Conservation (phyloP, 164 flowering plant species). For the Umbilicus rupestris region DNA sequence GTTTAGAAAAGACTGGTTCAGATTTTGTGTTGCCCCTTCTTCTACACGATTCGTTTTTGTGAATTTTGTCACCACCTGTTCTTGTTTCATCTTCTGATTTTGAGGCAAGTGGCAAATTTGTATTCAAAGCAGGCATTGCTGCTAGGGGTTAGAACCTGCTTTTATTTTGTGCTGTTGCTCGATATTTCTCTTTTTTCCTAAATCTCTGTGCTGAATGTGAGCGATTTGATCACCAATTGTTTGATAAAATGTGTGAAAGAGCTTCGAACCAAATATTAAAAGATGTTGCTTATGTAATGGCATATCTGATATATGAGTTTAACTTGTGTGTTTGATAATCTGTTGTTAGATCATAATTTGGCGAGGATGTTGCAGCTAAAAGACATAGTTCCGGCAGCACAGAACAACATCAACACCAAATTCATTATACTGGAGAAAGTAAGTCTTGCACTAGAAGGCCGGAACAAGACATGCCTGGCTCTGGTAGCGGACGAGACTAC, state of each 20-base stretch:
- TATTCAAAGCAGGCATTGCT: no score
- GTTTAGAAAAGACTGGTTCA: no score
- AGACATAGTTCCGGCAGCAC: slow-evolving; percentile 65
- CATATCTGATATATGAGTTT: background rate
- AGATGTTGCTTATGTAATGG: no score
- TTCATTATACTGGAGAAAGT: slow-evolving; percentile 70
- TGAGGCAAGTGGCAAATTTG: no score
- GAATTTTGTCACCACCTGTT: no score
- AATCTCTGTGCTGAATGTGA: background rate
- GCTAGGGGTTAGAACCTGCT: no score
- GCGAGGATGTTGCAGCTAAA: slow-evolving; percentile 28
- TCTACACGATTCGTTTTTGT: no score
- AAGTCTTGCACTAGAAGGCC: slow-evolving; percentile 27
- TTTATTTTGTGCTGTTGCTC: no score
- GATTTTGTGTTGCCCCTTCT: no score
- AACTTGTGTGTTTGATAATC: background rate
- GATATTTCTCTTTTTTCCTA: no score
- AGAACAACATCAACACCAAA: slow-evolving; percentile 49
- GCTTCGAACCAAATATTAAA: no score
- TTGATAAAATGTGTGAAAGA: background rate
- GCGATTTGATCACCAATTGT: background rate
- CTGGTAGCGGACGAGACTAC: slow-evolving; percentile 86
- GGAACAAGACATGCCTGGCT: slow-evolving; percentile 49
- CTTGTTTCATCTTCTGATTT: no score
- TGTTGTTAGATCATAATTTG: background rate